These are phyloP conservation scores for Incumbomyces delicatus DNA, from an alignment of 2,329 filamentous ascomycete genomes.

Conservation along the genomic window DNA sequence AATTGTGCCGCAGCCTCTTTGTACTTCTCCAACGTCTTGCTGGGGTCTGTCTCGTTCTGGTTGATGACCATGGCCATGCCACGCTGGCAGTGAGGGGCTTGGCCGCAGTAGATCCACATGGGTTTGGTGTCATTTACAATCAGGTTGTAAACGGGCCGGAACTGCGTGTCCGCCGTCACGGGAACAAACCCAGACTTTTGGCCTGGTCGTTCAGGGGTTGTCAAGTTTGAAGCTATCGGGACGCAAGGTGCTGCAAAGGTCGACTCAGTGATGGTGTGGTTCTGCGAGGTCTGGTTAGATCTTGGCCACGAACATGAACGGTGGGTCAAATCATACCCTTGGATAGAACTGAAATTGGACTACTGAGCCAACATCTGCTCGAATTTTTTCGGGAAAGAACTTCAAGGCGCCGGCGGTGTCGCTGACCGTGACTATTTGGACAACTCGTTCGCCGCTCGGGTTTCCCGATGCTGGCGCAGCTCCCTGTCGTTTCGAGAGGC, in stretches of 20 bases:
- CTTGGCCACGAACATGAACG: neutral
- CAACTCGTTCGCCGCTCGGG: conserved; percentile 24
- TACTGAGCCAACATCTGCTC: conserved; percentile 48
- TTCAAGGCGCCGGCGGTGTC: conserved; percentile 45
- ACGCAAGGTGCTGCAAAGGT: conserved; percentile 62
- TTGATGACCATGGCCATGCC: conserved; percentile 73
- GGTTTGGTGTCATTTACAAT: conserved; percentile 59
- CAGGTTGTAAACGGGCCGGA: conserved; percentile 61
- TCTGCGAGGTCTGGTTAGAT: conserved; percentile 30
- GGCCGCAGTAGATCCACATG: conserved; percentile 71
- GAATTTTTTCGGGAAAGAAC: conserved; percentile 58
- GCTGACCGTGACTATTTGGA: conserved; percentile 58
- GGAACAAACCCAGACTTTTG: conserved; percentile 49
- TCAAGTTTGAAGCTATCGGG: conserved; percentile 46
- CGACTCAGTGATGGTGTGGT: conserved; percentile 73
- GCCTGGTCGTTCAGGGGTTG: conserved; percentile 30
- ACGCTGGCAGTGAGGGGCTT: conserved; percentile 61
- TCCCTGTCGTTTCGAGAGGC: conserved; percentile 5
- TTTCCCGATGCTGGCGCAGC: conserved; percentile 5
- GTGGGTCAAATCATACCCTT: conserved; percentile 26
- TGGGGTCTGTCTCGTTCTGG: conserved; percentile 16
- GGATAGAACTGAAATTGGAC: conserved; percentile 44
- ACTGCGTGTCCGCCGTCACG: conserved; percentile 39
- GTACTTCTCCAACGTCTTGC: conserved; percentile 19
- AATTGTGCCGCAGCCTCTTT: conserved; percentile 15